Conservation (phyloP, 768 basidiomycete species). For the Galerina marginata region DNA sequence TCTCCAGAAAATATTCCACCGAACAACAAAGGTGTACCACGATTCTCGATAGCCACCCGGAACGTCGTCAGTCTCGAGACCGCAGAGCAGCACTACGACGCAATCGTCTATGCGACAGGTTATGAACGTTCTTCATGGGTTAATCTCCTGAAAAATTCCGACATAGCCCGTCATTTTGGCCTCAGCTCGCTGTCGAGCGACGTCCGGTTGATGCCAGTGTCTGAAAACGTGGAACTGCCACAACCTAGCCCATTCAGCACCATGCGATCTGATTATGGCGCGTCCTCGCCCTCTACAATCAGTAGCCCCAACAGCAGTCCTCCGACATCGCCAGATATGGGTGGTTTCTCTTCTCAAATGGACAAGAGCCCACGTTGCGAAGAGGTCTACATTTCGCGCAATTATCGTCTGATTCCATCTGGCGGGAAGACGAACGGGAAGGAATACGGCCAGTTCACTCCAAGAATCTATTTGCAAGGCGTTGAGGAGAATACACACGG, state of each 20-base stretch:
- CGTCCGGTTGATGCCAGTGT: slow-evolving; percentile 32
- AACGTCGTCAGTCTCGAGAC: slow-evolving; percentile 41
- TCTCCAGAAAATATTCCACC: slow-evolving; percentile 14
- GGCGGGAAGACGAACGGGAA: slow-evolving; percentile 1
- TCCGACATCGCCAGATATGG: slow-evolving; percentile 29
- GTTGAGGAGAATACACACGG: slow-evolving; percentile 47
- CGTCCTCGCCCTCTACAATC: slow-evolving; percentile 21
- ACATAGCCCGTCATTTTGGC: slow-evolving; percentile 43
- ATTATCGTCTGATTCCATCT: slow-evolving; percentile 46
- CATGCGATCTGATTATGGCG: slow-evolving; percentile 13
- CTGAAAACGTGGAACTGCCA: slow-evolving; percentile 1
- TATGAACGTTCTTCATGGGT: slow-evolving; percentile 57
- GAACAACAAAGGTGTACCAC: not conserved
- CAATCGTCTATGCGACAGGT: slow-evolving; percentile 57
- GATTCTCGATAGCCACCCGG: slow-evolving; percentile 35
- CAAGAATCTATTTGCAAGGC: slow-evolving; percentile 41
- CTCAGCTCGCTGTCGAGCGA: slow-evolving; percentile 27
- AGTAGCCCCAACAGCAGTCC: slow-evolving; percentile 28
- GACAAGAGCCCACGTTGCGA: slow-evolving; percentile 18
- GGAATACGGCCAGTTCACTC: slow-evolving; percentile 13
- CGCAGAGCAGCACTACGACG: slow-evolving; percentile 45
- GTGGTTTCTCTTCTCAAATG: slow-evolving; percentile 20
- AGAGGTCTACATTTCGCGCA: slow-evolving; percentile 42
- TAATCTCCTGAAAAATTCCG: slow-evolving; percentile 44
- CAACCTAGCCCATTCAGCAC: slow-evolving; percentile 19